Evolutionary conservation across 2,329 filamentous ascomycete species (phyloP), one percentile per base, ranked within the genome.

Genomic region (Beauveria caledonica): DNA sequence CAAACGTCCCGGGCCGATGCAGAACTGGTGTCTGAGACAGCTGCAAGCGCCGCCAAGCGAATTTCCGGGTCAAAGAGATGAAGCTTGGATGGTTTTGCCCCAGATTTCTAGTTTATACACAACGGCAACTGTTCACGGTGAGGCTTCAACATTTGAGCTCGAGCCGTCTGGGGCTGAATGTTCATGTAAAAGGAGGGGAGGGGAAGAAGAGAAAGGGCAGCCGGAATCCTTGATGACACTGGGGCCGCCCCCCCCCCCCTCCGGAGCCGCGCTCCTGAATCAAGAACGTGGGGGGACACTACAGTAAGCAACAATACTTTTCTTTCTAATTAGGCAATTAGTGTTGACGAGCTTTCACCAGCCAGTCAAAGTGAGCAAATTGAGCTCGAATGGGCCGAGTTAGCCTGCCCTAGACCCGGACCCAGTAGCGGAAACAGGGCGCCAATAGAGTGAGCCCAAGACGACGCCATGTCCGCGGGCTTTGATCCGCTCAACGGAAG

Each of bases 391-490:
- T 15, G 57, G 57, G 45, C 57, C 57, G 36, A 52, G 42, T 21
- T 15, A 40, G 33, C 11, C 33, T 36, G 33, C 33, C 33, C 33
- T 13, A 36, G 33, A 36, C 33, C 33, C 5, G 33, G 11, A 11
- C 11, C 33, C 33, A 6, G 33, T 36, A 13, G 51, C 50, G 50
- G 58, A 55, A 60, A 48, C 50, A 49, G 19, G 23, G 9, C 58
- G 58, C 58, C 50, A 55, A 50, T 55, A 54, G 48, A 23, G 3
- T 21, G 33, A 29, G 23, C 13, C 50, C 5, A 21, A 49, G 33
- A 10, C 7, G 19, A 50, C 58, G 58, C 58, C 58, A 60, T 23
- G 50, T 55, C 58, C 58, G 58, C 58, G 58, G 58, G 55, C 58
- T 60, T 29, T 54, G 27, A 29, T 39, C 29, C 42, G 50, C 42